phyloP scores from a whole-genome alignment of 192 early-diverging fungal species.

The Phlyctochytrium planicorne region DNA sequence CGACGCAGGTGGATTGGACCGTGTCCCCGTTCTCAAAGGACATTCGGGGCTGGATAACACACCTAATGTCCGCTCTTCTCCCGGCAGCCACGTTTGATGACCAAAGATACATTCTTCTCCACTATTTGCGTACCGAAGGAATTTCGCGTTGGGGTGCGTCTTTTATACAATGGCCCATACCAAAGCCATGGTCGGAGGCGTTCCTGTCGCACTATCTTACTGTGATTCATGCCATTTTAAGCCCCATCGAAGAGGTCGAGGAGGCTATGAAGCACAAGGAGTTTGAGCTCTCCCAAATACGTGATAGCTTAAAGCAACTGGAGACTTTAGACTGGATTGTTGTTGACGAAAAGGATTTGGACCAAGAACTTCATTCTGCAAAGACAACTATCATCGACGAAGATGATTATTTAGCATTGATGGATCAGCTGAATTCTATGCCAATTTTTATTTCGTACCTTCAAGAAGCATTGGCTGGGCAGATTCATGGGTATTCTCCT shows the following conservation, averaged over 20 bases:
- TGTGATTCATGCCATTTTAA: conserved; percentile 32
- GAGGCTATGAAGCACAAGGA: conserved; percentile 27
- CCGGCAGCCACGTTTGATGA: background rate
- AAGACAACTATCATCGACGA: conserved; percentile 25
- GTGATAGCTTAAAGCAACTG: conserved; percentile 20
- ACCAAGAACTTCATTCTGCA: conserved; percentile 2
- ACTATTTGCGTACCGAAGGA: conserved; percentile 32
- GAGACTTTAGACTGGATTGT: conserved; percentile 44
- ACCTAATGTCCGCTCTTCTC: conserved; percentile 21
- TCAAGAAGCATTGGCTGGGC: background rate
- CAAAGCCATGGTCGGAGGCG: conserved; percentile 17
- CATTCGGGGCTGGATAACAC: conserved; percentile 34
- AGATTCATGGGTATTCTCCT: background rate
- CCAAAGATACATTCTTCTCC: conserved; percentile 30
- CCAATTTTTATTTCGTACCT: conserved; percentile 29
- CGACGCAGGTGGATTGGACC: background rate
- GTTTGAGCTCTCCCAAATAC: conserved; percentile 8
- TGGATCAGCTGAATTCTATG: conserved; percentile 36
- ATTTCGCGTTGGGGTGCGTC: conserved; percentile 32
- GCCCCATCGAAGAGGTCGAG: conserved; percentile 38
- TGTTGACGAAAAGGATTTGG: conserved; percentile 37
- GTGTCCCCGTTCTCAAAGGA: conserved; percentile 19
- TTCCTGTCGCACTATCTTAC: conserved; percentile 35
- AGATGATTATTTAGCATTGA: conserved; percentile 30
- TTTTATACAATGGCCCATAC: conserved; percentile 38